These are phyloP conservation scores for Tremella mesenterica DNA, from an alignment of 768 basidiomycete species.

Conservation along the genomic window DNA sequence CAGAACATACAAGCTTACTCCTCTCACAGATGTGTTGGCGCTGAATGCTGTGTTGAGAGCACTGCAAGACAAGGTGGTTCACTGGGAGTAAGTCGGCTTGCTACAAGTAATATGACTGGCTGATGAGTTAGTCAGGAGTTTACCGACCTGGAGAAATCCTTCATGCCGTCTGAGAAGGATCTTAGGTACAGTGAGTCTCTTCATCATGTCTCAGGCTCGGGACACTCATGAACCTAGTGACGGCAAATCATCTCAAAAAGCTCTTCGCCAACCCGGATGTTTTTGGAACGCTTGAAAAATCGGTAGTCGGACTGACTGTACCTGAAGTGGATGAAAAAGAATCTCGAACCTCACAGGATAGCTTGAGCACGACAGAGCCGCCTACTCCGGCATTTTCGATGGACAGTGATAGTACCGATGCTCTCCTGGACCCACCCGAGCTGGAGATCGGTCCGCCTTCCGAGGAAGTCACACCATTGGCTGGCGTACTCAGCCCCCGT, in stretches of 20 bases:
- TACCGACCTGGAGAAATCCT: constrained; percentile 56
- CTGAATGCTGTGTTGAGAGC: constrained; percentile 76
- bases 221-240: constrained; percentile 22
- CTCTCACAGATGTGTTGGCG: constrained; percentile 74
- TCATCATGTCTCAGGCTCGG: neutral
- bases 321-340: constrained; percentile 42
- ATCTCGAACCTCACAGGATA: constrained; percentile 5
- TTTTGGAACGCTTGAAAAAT: constrained; percentile 33
- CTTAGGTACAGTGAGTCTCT: constrained; percentile 43
- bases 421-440: neutral
- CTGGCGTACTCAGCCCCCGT: constrained; percentile 5
- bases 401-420: neutral
- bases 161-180: constrained; percentile 52
- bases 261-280: constrained; percentile 44
- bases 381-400: constrained; percentile 7
- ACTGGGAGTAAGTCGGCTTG: constrained; percentile 61
- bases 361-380: constrained; percentile 6
- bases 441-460: neutral
- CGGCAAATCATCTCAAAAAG: constrained; percentile 44
- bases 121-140: constrained; percentile 55
- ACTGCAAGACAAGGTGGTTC: constrained; percentile 85
- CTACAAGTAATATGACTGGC: neutral
- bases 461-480: constrained; percentile 23
- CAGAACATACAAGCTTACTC: constrained; percentile 67
- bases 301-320: constrained; percentile 36